Percentiles rank a stretch among this genome's conserved stretches.
These are phyloP conservation scores for Backusella macrospora DNA, from an alignment of 192 early-diverging fungal genomes.

Conservation along the genomic window DNA sequence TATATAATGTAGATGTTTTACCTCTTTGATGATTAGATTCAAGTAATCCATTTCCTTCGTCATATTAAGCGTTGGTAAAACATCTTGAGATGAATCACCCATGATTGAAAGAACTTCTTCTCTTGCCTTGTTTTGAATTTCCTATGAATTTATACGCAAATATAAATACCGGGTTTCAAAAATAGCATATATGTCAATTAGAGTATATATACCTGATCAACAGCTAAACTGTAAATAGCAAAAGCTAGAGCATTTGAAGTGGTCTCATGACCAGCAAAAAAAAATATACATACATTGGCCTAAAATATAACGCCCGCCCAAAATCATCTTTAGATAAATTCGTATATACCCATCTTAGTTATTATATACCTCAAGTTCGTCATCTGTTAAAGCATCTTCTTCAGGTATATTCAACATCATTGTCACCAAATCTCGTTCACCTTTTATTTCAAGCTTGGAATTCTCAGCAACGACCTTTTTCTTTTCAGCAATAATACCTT, in stretches of 20 bases:
- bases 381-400: constrained; percentile 14
- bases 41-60: constrained; percentile 55
- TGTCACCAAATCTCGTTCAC: constrained; percentile 37
- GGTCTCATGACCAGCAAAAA: constrained; percentile 50
- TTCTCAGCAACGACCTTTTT: neutral
- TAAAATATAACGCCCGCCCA: neutral
- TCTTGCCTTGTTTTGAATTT: constrained; percentile 60
- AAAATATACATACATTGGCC: constrained; percentile 9
- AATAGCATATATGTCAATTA: neutral
- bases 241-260: constrained; percentile 58
- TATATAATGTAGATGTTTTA: neutral
- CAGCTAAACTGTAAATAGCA: constrained; percentile 53
- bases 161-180: neutral
- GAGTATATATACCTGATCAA: constrained; percentile 28
- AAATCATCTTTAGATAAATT: neutral
- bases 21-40: constrained; percentile 55
- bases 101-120: constrained; percentile 53
- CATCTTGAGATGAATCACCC: constrained; percentile 54
- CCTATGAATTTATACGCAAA: constrained; percentile 21
- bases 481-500: constrained; percentile 29
- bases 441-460: neutral
- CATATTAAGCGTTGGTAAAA: constrained; percentile 53
- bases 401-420: constrained; percentile 34
- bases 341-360: neutral
- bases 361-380: constrained; percentile 31